phyloP scores from a whole-genome alignment of 192 early-diverging fungal genomes.

The Coemansia sp. region DNA sequence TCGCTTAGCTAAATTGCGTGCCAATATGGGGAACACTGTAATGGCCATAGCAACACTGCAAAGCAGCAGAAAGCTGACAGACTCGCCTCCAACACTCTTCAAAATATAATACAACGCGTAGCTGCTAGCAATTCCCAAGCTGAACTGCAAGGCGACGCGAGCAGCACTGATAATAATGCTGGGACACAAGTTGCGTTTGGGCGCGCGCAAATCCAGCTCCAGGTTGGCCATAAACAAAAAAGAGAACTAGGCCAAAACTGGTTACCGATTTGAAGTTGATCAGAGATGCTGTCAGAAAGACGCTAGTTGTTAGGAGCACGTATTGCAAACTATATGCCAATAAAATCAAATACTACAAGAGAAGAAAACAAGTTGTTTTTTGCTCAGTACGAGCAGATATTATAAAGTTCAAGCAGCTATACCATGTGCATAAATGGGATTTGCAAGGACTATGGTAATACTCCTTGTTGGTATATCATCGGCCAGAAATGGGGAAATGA shows the following conservation, averaged over 20 bases:
- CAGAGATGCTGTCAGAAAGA: constrained; percentile 77
- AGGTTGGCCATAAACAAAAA: constrained; percentile 89
- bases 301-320: constrained; percentile 55
- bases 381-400: no score
- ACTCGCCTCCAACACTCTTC: constrained; percentile 50
- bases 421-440: no score
- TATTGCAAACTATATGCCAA: no score
- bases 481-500: no score
- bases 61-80: constrained; percentile 81
- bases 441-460: no score
- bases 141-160: constrained; percentile 86
- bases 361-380: no score
- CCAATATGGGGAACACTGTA: constrained; percentile 95
- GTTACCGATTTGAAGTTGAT: constrained; percentile 75
- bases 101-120: constrained; percentile 68
- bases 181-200: constrained; percentile 60
- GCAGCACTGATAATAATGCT: constrained; percentile 70
- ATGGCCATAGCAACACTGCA: constrained; percentile 90
- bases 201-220: constrained; percentile 72
- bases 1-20: constrained; percentile 88
- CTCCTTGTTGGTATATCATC: no score
- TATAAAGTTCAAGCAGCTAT: no score
- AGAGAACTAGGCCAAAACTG: constrained; percentile 86
- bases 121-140: constrained; percentile 72
- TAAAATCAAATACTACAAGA: no score